Percentiles rank a stretch among this genome's conserved stretches.
These are phyloP conservation scores for Ambrosiella beaveri DNA, from an alignment of 2,329 filamentous ascomycete genomes.

Conservation along the genomic window DNA sequence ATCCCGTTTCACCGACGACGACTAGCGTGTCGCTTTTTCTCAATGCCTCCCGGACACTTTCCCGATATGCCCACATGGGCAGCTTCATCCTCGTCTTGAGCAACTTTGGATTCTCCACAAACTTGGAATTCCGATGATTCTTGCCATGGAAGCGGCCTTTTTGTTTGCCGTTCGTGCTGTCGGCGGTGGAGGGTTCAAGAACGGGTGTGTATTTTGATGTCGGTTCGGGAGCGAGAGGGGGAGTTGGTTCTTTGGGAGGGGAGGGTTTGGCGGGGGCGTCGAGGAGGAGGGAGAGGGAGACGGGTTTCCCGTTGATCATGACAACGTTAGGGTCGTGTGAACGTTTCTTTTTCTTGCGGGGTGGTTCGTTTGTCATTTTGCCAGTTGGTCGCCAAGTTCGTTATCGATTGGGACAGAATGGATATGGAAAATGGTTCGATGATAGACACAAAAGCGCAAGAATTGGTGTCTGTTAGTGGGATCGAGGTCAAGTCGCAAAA, in stretches of 20 bases:
- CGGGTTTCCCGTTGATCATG: constrained; percentile 30
- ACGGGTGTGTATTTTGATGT: neutral
- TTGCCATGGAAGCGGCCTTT: neutral
- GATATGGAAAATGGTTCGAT: no score
- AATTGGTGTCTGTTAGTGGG: no score
- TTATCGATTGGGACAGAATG: neutral
- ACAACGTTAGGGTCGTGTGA: constrained; percentile 22
- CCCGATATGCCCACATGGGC: constrained; percentile 62
- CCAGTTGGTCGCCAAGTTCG: neutral
- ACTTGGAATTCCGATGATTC: constrained; percentile 1
- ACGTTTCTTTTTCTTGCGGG: constrained; percentile 24
- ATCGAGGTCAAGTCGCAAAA: no score
- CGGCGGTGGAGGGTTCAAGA: neutral
- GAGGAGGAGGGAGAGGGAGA: constrained; percentile 34
- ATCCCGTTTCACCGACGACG: constrained; percentile 84
- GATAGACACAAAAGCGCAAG: no score
- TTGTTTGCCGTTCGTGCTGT: neutral
- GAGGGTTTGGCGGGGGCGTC: constrained; percentile 17
- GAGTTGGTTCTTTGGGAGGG: constrained; percentile 28
- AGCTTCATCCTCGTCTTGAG: constrained; percentile 44
- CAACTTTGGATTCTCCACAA: constrained; percentile 19
- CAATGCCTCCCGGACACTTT: constrained; percentile 50
- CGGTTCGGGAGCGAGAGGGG: neutral
- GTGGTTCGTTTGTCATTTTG: constrained; percentile 14
- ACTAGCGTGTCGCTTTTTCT: constrained; percentile 55